These are phyloP conservation scores for Candida glaebosa DNA, from an alignment of 805 yeast genomes.

Conservation along the genomic window DNA sequence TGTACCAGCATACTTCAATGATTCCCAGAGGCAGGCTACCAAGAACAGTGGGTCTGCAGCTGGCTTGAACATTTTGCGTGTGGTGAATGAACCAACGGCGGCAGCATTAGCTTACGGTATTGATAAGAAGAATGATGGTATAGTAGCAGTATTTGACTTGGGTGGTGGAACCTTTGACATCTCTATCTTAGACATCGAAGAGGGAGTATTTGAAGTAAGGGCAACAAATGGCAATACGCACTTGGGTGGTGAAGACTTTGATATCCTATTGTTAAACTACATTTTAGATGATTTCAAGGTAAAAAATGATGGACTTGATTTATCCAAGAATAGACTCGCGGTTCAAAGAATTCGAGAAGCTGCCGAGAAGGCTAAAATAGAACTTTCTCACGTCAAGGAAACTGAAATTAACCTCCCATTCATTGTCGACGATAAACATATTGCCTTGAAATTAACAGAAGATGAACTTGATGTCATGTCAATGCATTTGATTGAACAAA, in stretches of 20 bases:
- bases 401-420: conserved; percentile 71
- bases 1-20: conserved; percentile 83
- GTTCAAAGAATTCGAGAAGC: conserved; percentile 79
- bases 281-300: conserved; percentile 56
- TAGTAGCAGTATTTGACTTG: conserved; percentile 63
- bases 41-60: conserved; percentile 72
- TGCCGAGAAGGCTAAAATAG: conserved; percentile 75
- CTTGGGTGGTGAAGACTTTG: conserved; percentile 85
- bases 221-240: conserved; percentile 85
- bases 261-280: conserved; percentile 56
- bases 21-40: conserved; percentile 78
- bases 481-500: conserved; percentile 59
- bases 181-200: conserved; percentile 72
- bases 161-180: conserved; percentile 89
- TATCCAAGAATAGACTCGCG: conserved; percentile 50
- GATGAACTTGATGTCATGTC: conserved; percentile 66
- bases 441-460: conserved; percentile 57
- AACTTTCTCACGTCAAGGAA: conserved; percentile 59
- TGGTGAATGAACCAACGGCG: conserved; percentile 81
- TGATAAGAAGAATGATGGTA: conserved; percentile 49
- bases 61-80: conserved; percentile 73
- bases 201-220: conserved; percentile 76
- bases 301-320: conserved; percentile 44
- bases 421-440: conserved; percentile 57
- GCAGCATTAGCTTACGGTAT: conserved; percentile 82